These are phyloP conservation scores for Anisodus acutangulus DNA, from an alignment of 257 asterid species.

Conservation along the genomic window DNA sequence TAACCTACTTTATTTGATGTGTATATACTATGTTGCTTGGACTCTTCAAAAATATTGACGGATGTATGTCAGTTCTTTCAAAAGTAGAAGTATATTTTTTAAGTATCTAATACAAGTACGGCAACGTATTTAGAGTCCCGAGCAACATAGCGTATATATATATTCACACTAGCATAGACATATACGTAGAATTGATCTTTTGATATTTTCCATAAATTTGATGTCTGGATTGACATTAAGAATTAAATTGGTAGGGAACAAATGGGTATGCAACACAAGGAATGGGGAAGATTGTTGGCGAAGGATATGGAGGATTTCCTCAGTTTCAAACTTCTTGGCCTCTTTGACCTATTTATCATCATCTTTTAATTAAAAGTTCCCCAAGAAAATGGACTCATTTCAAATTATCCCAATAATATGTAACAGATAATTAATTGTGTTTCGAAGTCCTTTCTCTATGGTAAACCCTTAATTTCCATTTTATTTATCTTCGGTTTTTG, in stretches of 20 bases:
- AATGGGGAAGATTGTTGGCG: slow-evolving; percentile 62
- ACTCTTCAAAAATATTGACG: too few relatives aligned
- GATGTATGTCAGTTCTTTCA: too few relatives aligned
- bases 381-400: slow-evolving; percentile 17
- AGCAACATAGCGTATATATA: too few relatives aligned
- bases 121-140: too few relatives aligned
- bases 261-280: slow-evolving; percentile 65
- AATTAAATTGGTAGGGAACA: slow-evolving; percentile 50
- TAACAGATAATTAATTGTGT: background rate
- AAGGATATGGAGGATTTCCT: slow-evolving; percentile 65
- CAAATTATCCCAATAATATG: background rate
- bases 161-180: too few relatives aligned
- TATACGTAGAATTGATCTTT: background rate
- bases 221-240: slow-evolving; percentile 27
- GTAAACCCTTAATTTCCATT: background rate
- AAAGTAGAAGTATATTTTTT: too few relatives aligned
- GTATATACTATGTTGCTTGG: background rate
- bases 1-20: background rate
- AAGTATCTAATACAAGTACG: too few relatives aligned
- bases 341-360: slow-evolving; percentile 39
- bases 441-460: background rate
- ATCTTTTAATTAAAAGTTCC: background rate
- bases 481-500: background rate
- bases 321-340: slow-evolving; percentile 76
- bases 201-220: background rate